Evolutionary conservation across 2,329 filamentous ascomycete species (phyloP), one percentile per base, ranked within the genome.

Genomic region (Xylaria sp.): DNA sequence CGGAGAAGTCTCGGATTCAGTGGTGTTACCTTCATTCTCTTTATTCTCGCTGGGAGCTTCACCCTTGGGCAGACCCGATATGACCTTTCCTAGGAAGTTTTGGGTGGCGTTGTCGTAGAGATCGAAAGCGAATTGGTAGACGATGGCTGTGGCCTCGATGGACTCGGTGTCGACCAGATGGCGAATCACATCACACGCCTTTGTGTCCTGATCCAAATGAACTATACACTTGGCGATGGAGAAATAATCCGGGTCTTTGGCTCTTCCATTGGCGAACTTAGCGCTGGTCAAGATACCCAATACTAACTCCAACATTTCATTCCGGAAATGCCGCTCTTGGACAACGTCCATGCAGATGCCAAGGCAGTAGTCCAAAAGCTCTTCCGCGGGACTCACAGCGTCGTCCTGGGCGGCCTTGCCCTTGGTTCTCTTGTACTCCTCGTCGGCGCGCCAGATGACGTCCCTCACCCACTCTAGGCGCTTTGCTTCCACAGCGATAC

Each of bases 51-150:
- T 69, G 57, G 66, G 75, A 62, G 77, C 76, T 64, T 87, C 83
- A 12, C 82, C 81, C 20, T 87, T 85, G 0, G 94, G 93, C 39
- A 98, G 84, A 55, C 93, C 90, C 67, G 92, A 89, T 77, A 95
- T 91, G 54, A 99, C 93, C 82, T 96, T 98, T 74, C 91, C 90
- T 28, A 99, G 82, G 76, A 99, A 99, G 79, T 98, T 96, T 77
- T 99, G 96, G 0, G 96, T 98, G 74, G 96, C 96, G 78, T 99
- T 99, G 82, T 99, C 96, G 81, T 98, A 98, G 6, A 99, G 87
- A 77, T 99, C 96, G 77, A 99, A 99, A 1, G 95, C 96, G 66
- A 99, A 97, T 80, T 99, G 96, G 80, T 98, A 99, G 20, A 96
- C 96, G 59, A 93, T 91, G 23, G 94, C 92, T 18, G 93, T 88